These are phyloP conservation scores for Venturia effusa DNA, from an alignment of 2,329 filamentous ascomycete species.

Conservation along the genomic window DNA sequence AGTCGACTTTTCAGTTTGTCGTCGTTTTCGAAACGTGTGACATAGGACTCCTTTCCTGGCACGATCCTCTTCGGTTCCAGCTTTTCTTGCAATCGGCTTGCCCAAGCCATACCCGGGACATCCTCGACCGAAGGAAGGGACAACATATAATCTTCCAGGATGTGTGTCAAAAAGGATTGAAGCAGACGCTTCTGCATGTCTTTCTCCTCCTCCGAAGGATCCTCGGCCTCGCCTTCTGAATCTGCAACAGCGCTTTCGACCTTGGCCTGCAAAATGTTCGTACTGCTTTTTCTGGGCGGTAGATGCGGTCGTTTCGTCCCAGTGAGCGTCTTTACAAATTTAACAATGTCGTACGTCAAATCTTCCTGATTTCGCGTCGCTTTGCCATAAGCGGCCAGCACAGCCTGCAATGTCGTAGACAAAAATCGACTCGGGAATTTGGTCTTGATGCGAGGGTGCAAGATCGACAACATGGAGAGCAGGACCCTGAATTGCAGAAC, in stretches of 20 bases:
- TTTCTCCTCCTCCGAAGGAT: slow-evolving; percentile 41
- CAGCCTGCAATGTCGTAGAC: slow-evolving; percentile 62
- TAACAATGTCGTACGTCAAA: slow-evolving; percentile 58
- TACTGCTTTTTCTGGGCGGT: slow-evolving; percentile 46
- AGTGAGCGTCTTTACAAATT: slow-evolving; percentile 58
- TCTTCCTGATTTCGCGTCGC: slow-evolving; percentile 46
- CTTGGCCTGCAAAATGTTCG: slow-evolving; percentile 28
- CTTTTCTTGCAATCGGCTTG: slow-evolving; percentile 53
- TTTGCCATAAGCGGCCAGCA: slow-evolving; percentile 54
- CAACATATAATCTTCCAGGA: slow-evolving; percentile 65
- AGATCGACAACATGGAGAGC: slow-evolving; percentile 58
- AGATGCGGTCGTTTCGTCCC: slow-evolving; percentile 55
- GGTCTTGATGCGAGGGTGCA: slow-evolving; percentile 65
- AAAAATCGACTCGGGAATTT: slow-evolving; percentile 70
- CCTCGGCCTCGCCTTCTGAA: slow-evolving; percentile 42
- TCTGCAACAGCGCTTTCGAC: slow-evolving; percentile 36
- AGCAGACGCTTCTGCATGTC: slow-evolving; percentile 54
- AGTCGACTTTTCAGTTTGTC: slow-evolving; percentile 51
- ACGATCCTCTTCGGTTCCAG: slow-evolving; percentile 55
- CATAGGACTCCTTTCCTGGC: slow-evolving; percentile 48
- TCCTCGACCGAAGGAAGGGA: slow-evolving; percentile 32
- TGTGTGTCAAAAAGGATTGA: slow-evolving; percentile 66
- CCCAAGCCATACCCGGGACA: slow-evolving; percentile 39
- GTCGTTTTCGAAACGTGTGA: slow-evolving; percentile 54
- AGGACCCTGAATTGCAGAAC: slow-evolving; percentile 55